phyloP scores from a whole-genome alignment of 2,329 filamentous ascomycete genomes.

The Diaporthe batatas region DNA sequence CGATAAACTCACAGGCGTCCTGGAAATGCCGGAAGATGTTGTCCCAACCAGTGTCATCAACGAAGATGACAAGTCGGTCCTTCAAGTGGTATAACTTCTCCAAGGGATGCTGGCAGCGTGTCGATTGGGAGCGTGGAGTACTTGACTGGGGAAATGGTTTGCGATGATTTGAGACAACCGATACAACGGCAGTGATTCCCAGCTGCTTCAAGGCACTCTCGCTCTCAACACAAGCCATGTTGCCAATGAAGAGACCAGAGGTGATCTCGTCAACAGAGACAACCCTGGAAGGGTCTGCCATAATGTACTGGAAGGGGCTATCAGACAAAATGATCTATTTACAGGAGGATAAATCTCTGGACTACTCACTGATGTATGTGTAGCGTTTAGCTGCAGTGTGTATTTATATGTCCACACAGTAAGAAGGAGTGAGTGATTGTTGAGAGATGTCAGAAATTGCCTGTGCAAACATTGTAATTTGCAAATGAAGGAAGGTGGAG shows the following conservation, averaged over 20 bases:
- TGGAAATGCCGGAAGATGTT: conserved; percentile 40
- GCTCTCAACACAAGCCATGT: conserved; percentile 34
- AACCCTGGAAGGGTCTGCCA: neutral
- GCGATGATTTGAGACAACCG: conserved; percentile 12
- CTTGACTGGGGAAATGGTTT: neutral
- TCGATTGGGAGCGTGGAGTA: neutral
- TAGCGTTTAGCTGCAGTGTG: neutral
- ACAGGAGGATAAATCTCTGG: too few species aligned
- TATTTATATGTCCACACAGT: neutral
- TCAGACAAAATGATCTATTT: neutral
- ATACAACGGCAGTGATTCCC: conserved; percentile 45
- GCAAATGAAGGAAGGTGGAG: neutral
- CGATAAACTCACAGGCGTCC: conserved; percentile 45
- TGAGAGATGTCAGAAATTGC: neutral
- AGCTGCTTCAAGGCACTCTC: conserved; percentile 35
- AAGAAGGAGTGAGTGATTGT: too few species aligned
- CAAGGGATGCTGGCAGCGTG: conserved; percentile 24
- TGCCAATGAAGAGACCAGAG: conserved; percentile 44
- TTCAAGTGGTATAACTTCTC: conserved; percentile 34
- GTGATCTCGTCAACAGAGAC: conserved; percentile 41
- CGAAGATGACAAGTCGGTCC: conserved; percentile 41
- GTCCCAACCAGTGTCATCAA: conserved; percentile 35
- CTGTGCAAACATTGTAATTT: neutral
- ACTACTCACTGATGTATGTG: neutral
- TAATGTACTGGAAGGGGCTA: neutral